These are phyloP conservation scores for Chrysophaeum taylorii DNA, from an alignment of 352 stramenopile genomes.

Conservation along the genomic window DNA sequence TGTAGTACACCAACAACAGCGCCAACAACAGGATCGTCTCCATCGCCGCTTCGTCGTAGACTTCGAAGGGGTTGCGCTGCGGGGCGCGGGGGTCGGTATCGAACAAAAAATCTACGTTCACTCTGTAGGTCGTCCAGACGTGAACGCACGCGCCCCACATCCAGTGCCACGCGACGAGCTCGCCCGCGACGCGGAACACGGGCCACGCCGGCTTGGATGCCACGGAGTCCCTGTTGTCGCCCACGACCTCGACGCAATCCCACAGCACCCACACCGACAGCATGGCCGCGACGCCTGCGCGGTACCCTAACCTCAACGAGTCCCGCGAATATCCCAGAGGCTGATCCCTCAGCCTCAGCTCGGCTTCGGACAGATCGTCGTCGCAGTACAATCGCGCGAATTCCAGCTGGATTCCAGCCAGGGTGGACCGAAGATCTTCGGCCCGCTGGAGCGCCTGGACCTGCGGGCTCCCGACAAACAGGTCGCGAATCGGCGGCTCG, in stretches of 20 bases:
- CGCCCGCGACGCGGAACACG: background rate
- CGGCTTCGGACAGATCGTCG: background rate
- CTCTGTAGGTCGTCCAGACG: background rate
- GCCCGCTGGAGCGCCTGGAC: too few species aligned
- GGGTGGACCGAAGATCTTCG: background rate
- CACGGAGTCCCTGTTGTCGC: background rate
- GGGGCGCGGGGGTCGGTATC: too few species aligned
- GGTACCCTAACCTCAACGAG: background rate
- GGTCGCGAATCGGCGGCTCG: background rate
- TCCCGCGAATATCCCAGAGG: background rate
- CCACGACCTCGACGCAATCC: conserved; percentile 3
- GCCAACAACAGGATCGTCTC: conserved; percentile 1
- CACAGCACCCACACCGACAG: conserved; percentile 1
- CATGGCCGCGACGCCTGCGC: background rate
- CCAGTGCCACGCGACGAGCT: conserved; percentile 1
- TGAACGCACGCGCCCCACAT: background rate
- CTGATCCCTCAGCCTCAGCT: background rate
- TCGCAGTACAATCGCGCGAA: background rate
- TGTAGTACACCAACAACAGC: conserved; percentile 6
- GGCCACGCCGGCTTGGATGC: background rate
- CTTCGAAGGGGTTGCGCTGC: background rate
- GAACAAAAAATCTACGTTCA: background rate
- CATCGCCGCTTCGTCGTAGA: background rate
- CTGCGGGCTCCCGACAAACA: background rate
- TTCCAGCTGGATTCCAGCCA: too few species aligned